Evolutionary conservation across 176 grass and related monocot genomes (phyloP).

Genomic region (bread wheat (Triticum aestivum)): DNA sequence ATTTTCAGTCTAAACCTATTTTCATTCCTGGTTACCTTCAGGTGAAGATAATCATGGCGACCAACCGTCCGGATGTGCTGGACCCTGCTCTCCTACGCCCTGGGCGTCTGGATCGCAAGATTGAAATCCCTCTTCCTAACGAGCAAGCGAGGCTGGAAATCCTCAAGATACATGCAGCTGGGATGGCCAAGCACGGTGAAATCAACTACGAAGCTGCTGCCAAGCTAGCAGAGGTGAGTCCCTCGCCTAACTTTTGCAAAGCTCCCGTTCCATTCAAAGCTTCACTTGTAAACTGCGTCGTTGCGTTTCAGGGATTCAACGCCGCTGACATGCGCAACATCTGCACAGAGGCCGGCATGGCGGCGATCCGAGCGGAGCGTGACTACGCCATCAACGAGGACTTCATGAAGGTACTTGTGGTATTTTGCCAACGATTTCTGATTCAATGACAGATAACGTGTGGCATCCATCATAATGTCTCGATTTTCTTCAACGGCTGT

Average conservation of each 20-base stretch:
- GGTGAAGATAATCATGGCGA: slow-evolving; percentile 14
- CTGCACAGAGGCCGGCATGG: neutral
- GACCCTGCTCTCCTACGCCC: slow-evolving; percentile 1
- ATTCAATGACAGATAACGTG: too few relatives aligned
- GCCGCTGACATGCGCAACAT: neutral
- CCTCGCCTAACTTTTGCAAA: neutral
- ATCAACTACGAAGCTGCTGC: neutral
- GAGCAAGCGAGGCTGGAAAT: neutral
- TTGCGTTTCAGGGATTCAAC: neutral
- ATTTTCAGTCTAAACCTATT: neutral
- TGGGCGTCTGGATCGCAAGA: neutral
- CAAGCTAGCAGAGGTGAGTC: neutral
- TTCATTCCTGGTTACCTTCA: neutral
- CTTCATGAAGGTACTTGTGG: neutral
- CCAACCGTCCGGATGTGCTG: slow-evolving; percentile 1
- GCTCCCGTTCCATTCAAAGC: too few relatives aligned
- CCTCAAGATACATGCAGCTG: neutral
- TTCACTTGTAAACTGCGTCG: neutral
- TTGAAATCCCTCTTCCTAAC: neutral
- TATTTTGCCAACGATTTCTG: neutral
- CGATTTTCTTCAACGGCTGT: neutral
- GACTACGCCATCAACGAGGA: neutral
- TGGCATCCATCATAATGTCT: neutral
- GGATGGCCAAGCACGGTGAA: neutral
- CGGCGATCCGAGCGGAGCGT: neutral